Conservation (phyloP, 2,329 filamentous ascomycete genomes). For the Ampelomyces quisqualis region DNA sequence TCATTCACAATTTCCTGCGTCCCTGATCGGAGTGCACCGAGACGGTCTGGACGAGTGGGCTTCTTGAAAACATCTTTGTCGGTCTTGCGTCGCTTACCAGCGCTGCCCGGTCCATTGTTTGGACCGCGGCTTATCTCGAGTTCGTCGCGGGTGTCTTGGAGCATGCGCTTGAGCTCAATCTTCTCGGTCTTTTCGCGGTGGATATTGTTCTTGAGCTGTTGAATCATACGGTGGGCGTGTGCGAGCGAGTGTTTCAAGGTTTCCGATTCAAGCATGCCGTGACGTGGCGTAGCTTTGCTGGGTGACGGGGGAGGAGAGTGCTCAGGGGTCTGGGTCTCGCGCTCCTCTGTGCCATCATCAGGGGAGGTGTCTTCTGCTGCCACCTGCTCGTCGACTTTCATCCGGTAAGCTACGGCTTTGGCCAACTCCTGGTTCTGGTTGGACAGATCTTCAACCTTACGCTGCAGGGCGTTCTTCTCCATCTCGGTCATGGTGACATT, state of each 20-base stretch:
- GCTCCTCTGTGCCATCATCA: constrained; percentile 54
- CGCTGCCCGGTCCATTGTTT: constrained; percentile 46
- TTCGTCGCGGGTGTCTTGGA: constrained; percentile 93
- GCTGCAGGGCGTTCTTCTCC: constrained; percentile 75
- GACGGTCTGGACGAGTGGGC: constrained; percentile 66
- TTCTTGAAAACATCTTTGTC: constrained; percentile 70
- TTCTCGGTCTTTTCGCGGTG: constrained; percentile 99
- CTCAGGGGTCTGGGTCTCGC: constrained; percentile 69
- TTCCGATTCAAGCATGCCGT: constrained; percentile 90
- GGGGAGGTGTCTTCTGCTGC: constrained; percentile 59
- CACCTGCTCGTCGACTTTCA: constrained; percentile 61
- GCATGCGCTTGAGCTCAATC: constrained; percentile 88
- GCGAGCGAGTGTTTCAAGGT: constrained; percentile 91
- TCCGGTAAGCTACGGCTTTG: constrained; percentile 74
- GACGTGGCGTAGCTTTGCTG: constrained; percentile 85
- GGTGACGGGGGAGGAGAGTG: constrained; percentile 89
- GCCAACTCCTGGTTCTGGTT: constrained; percentile 90
- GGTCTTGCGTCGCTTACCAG: constrained; percentile 58
- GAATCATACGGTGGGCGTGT: constrained; percentile 94
- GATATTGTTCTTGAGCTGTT: constrained; percentile 90
- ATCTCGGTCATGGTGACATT: constrained; percentile 75
- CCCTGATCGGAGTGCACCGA: constrained; percentile 71
- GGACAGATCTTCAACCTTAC: constrained; percentile 83
- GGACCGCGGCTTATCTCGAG: constrained; percentile 68
- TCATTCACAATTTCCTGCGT: constrained; percentile 78